Evolutionary conservation across 371 early-diverging fungal species (phyloP), one percentile per base, ranked within the genome.

Genomic region (Dinochytrium kinnereticum): DNA sequence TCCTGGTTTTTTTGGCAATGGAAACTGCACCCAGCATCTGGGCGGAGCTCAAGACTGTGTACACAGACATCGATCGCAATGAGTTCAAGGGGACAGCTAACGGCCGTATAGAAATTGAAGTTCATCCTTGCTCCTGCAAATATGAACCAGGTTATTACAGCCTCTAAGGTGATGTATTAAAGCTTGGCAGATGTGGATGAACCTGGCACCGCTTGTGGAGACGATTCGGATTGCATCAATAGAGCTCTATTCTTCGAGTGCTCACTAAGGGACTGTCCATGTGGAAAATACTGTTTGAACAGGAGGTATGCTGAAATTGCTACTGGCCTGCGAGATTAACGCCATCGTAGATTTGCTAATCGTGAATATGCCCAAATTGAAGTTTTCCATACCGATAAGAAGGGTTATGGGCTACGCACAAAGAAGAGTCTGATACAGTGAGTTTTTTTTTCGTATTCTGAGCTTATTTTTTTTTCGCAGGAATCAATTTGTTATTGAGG

Each of bases 201-300:
- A 13, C 76, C 78, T 0, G 34, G 55, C n/a, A 24, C 73, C 57
- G 97, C 97, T 1, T 97, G 97, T 79, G 97, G 97, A 26, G 92
- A 92, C 37, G 89, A 90, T 67, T 87, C 92, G 31, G 82, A 87
- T 39, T 98, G 99, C 82, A 95, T 98, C 80, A 98, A 98, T 80
- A 85, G 97, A 61, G 89, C 90, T 79, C 84, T 97, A 71, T 92
- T 92, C 70, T 93, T 97, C 77, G 99, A 98, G 81, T 98, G 99
- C 80, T 89, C 89, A 44, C 89, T 85, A 36, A 90, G 92, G 39
- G 91, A 92, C 51, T 98, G 99, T 82, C 94, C 97, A 21, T 90
- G 90, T 70, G 96, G 96, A 15, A 82, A 90, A 55, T 89, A 90
- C 77, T 98, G 99, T 80, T 87, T 89, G 64, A 98, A 98, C 78